A percentile compares a stretch with the other conserved stretches of the same genome.
Conservation (phyloP, 352 stramenopile genomes). For the Elongisporangium anandrum region DNA sequence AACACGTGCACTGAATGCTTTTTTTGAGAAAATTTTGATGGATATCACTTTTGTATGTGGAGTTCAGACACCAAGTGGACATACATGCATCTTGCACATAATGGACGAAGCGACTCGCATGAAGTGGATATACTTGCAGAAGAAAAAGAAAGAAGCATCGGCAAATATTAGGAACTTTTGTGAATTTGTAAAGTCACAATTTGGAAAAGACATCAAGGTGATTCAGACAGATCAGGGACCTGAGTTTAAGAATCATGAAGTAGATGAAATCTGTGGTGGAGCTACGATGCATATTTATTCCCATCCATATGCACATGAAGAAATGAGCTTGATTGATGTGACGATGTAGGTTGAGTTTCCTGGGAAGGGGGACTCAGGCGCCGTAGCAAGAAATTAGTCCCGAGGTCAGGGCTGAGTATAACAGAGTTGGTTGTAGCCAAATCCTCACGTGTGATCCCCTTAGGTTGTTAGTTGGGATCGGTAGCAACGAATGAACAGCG, state of each 20-base stretch:
- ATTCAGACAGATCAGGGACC: not conserved
- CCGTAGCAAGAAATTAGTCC: too few species aligned
- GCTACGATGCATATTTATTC: conserved; percentile 4
- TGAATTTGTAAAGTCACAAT: not conserved
- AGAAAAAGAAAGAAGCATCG: not conserved
- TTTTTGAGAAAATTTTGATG: not conserved
- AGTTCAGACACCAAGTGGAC: not conserved
- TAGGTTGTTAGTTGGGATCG: too few species aligned
- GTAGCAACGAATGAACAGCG: too few species aligned
- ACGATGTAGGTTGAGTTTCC: too few species aligned
- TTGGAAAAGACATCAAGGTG: too few species aligned
- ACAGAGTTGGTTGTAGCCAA: too few species aligned
- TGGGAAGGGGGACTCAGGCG: too few species aligned
- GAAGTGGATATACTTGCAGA: not conserved
- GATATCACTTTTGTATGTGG: not conserved
- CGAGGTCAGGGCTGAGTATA: too few species aligned
- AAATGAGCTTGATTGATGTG: conserved; percentile 6
- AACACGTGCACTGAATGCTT: not conserved
- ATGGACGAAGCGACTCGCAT: not conserved
- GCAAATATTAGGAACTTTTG: not conserved
- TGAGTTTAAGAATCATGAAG: not conserved
- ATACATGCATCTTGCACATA: not conserved
- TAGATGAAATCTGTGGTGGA: not conserved
- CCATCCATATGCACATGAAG: conserved; percentile 9
- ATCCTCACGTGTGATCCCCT: too few species aligned